Evolutionary conservation across 306 rosid species (phyloP), one percentile per base, ranked within the genome.

Genomic region (Medicago arabica): DNA sequence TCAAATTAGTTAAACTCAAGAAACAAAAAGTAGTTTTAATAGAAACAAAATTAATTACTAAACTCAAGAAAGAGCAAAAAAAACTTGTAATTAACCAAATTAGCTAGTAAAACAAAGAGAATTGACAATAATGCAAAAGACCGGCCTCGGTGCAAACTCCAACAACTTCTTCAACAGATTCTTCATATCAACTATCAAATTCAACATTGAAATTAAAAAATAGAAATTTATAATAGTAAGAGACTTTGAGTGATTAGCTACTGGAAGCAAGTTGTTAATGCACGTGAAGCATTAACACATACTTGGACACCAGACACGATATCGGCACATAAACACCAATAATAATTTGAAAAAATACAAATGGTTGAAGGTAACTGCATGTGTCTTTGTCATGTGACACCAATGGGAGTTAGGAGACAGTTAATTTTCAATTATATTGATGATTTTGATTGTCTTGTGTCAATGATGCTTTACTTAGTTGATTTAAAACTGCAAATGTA

Each of bases 71-170:
- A 70, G 11, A 16, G 64, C 6, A 53, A 23, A 60, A 69, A 19
- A 57, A 14, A 5, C 6, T 15, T 61, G 59, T 40, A 36, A 44
- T 44, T 12, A 72, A 72, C 43, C 51, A 82, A 72, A 66, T 67
- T 13, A 69, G 61, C 50, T 25, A 25, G 28, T 15, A 59, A 50
- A 50, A 34, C 46, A n/a, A n/a, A n/a, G 21, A 28, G 8, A 8
- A 34, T 17, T 34, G 18, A 5, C 23, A 21, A 61, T 43, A 44
- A 31, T 31, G 36, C 6, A 31, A 12, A 62, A 21, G 74, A 75
- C 59, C 36, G 71, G 91, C 98, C 87, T 90, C 96, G 0, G 93
- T 86, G 89, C 98, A 94, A 79, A 94, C 74, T 62, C 85, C 87
- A 2, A 92, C 91, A 38, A 94, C 89, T 72, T 94, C 87, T 44